Evolutionary conservation across 2,329 filamentous ascomycete genomes (phyloP).

Genomic region (Apiospora sp.): DNA sequence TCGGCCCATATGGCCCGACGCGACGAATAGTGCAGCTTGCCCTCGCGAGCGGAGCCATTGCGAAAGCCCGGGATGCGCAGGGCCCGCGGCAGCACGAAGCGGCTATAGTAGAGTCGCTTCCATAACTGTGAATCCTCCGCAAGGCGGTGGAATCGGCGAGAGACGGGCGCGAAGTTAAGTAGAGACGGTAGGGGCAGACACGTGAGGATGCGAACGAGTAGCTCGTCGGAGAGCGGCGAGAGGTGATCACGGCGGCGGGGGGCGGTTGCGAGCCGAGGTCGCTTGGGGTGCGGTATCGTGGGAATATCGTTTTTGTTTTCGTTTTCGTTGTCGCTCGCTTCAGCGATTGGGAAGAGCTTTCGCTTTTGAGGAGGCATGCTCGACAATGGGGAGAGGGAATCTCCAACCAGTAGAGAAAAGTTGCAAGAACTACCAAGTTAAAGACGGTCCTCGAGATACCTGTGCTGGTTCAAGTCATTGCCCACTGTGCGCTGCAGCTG

Average conservation of each 20-base stretch:
- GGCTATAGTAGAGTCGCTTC: slow-evolving; percentile 87
- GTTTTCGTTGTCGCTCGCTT: slow-evolving; percentile 26
- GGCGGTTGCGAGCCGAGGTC: slow-evolving; percentile 43
- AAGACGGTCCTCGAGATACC: neutral
- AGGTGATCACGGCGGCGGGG: slow-evolving; percentile 61
- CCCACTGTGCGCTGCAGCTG: neutral
- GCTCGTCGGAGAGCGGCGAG: slow-evolving; percentile 82
- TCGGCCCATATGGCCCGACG: slow-evolving; percentile 55
- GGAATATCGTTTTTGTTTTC: slow-evolving; percentile 28
- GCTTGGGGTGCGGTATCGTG: slow-evolving; percentile 48
- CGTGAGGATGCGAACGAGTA: slow-evolving; percentile 84
- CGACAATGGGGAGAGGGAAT: neutral
- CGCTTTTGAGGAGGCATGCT: slow-evolving; percentile 14
- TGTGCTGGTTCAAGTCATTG: neutral
- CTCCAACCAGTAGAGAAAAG: neutral
- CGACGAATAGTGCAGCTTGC: slow-evolving; percentile 55
- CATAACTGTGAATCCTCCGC: slow-evolving; percentile 87
- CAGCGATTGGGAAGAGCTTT: neutral
- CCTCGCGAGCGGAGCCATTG: slow-evolving; percentile 42
- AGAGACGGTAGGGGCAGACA: slow-evolving; percentile 76
- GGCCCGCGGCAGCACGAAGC: slow-evolving; percentile 84
- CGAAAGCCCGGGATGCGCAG: slow-evolving; percentile 75
- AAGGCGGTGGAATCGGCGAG: slow-evolving; percentile 75
- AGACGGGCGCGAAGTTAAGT: slow-evolving; percentile 70
- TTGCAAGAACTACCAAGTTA: neutral